Base-by-base conservation (phyloP, 2,329 filamentous ascomycete genomes). In the Fusarium sp. region DNA sequence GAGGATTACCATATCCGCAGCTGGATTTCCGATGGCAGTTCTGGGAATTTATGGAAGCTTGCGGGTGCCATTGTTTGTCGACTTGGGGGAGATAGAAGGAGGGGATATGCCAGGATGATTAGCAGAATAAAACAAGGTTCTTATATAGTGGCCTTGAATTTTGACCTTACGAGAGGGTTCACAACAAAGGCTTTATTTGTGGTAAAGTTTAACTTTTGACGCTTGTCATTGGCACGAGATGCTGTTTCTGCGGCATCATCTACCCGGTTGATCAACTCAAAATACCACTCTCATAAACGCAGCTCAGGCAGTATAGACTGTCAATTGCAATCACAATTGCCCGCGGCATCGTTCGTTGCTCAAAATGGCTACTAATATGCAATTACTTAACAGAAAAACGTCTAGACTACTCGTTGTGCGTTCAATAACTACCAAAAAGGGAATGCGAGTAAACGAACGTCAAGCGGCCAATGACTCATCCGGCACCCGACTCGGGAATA, bases 391-490 rank as follows among this genome's bases (percentile, higher is more conserved):
- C 20, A 17, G 12, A 22, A 48, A 20, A 9, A 20, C 6, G 7
- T 4, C 26, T 48, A 31, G 47, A n/a, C 47, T 26, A 52, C 20
- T 20, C 17, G 8, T 9, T 26, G n/a, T 8, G 35, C 3, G 33
- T 13, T 55, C 24, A 12, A n/a, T 41, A 41, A 31, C 51, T 55
- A 13, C 35, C 36, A 41, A n/a, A 55, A 41, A n/a, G 35, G 51
- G 24, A n/a, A 31, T 17, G 20, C 12, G 20, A 62, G 18, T n/a
- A 9, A 55, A 4, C 24, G 35, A 55, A 28, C 24, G 20, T 44
- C 24, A 24, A 28, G 15, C 62, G 62, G 64, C 31, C 26, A 59
- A 59, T 67, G 64, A 67, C 62, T 67, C 64, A 67, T 42, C 64
- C 42, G 62, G 49, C 36, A 33, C 24, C 62, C 31, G 12, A 38